phyloP scores from a whole-genome alignment of 2,329 filamentous ascomycete genomes.

The Epichloe glyceriae region DNA sequence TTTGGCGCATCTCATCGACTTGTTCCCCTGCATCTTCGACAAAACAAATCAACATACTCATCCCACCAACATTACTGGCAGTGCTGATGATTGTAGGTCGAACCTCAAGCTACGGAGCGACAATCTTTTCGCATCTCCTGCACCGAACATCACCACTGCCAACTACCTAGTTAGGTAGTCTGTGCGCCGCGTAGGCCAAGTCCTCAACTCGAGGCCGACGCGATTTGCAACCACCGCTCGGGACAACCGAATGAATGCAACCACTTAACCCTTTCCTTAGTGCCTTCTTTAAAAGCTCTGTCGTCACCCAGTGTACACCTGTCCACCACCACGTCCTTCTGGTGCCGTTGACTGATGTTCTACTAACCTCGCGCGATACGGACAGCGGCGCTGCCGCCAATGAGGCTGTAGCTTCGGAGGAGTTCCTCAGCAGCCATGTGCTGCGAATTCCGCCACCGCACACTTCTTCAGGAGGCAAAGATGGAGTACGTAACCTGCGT shows the following conservation, averaged over 20 bases:
- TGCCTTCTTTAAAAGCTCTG: conserved; percentile 95
- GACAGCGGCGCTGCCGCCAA: conserved; percentile 66
- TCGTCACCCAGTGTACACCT: conserved; percentile 82
- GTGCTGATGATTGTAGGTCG: neutral
- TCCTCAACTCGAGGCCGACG: conserved; percentile 15
- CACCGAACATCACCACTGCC: neutral
- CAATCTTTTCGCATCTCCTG: neutral
- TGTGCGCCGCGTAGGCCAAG: conserved; percentile 2
- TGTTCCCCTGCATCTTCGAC: neutral
- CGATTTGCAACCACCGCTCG: conserved; percentile 14
- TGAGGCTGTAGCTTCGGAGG: conserved; percentile 78
- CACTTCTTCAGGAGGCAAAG: conserved; percentile 40
- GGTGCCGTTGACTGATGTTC: conserved; percentile 83
- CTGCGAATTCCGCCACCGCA: conserved; percentile 58
- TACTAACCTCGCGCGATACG: conserved; percentile 76
- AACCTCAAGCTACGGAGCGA: neutral
- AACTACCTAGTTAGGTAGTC: neutral
- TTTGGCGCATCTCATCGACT: neutral
- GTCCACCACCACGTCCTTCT: conserved; percentile 87
- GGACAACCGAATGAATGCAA: conserved; percentile 55
- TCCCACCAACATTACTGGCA: neutral
- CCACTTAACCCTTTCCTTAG: conserved; percentile 96
- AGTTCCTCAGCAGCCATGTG: conserved; percentile 95
- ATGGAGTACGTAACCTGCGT: conserved; percentile 50
- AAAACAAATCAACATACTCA: neutral